These are phyloP conservation scores for Hypoxylon fragiforme DNA, from an alignment of 495 filamentous ascomycete genomes.

Conservation along the genomic window DNA sequence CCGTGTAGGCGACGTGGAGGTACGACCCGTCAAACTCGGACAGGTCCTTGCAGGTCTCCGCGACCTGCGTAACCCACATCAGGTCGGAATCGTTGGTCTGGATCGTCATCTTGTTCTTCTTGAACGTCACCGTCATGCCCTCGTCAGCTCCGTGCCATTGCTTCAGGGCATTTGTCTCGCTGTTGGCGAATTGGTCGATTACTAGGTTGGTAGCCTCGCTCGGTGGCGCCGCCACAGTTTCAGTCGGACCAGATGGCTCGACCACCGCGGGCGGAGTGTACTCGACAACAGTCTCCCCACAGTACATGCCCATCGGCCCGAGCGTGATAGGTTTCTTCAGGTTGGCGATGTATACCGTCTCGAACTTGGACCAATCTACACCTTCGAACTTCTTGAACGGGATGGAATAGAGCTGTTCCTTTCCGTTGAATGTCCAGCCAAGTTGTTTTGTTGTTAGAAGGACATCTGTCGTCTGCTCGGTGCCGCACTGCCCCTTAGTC, in stretches of 20 bases:
- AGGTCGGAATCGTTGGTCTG: constrained; percentile 69
- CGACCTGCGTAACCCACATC: constrained; percentile 69
- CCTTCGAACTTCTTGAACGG: constrained; percentile 57
- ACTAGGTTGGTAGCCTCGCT: constrained; percentile 58
- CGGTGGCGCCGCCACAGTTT: constrained; percentile 53
- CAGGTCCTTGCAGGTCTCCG: constrained; percentile 63
- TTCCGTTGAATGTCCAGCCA: constrained; percentile 64
- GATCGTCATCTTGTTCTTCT: constrained; percentile 57
- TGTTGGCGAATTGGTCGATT: constrained; percentile 66
- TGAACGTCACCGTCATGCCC: constrained; percentile 55
- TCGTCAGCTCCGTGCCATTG: constrained; percentile 75
- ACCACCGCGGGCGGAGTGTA: constrained; percentile 52
- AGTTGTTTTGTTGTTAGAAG: constrained; percentile 51
- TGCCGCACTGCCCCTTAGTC: constrained; percentile 47
- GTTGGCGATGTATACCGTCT: constrained; percentile 53
- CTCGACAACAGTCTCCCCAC: constrained; percentile 54
- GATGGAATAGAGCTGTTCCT: constrained; percentile 62
- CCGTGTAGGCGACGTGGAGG: constrained; percentile 72
- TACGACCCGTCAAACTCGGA: constrained; percentile 59
- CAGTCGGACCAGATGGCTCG: constrained; percentile 41
- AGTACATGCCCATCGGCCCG: constrained; percentile 64
- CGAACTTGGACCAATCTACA: constrained; percentile 56
- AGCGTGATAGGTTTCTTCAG: constrained; percentile 53
- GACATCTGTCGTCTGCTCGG: constrained; percentile 40
- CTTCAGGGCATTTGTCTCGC: constrained; percentile 62